phyloP scores from a whole-genome alignment of 495 filamentous ascomycete genomes.

The Penicillium turbatum region DNA sequence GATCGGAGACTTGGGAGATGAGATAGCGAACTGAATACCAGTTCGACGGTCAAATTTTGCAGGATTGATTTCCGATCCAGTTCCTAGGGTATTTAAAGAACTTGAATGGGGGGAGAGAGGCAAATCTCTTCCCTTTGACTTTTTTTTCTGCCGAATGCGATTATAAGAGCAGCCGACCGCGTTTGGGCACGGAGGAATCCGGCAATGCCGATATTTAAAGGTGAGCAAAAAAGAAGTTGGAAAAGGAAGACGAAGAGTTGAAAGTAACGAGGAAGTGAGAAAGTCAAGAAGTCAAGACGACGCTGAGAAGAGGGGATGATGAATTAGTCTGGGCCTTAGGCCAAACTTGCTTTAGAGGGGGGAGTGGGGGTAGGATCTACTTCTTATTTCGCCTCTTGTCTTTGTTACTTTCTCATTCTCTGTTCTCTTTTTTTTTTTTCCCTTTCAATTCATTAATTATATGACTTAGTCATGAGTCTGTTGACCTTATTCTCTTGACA shows the following conservation, averaged over 20 bases:
- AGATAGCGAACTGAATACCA: not conserved
- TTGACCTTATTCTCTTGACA: no score
- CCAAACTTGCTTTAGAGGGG: constrained; percentile 2
- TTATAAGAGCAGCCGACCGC: constrained; percentile 17
- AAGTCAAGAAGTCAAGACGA: constrained; percentile 1
- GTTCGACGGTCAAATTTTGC: not conserved
- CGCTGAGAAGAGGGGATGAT: constrained; percentile 10
- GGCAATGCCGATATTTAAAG: not conserved
- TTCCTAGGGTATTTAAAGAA: not conserved
- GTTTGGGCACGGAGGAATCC: not conserved
- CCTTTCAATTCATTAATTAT: not conserved
- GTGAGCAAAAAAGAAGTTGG: not conserved
- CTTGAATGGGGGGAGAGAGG: constrained; percentile 24
- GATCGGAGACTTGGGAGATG: not conserved
- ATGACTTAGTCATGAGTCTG: no score
- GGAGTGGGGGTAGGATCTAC: constrained; percentile 5
- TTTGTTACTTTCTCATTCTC: not conserved
- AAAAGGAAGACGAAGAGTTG: not conserved
- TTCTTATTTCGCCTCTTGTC: not conserved
- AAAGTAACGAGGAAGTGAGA: constrained; percentile 5
- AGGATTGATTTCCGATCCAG: not conserved
- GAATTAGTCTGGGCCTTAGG: constrained; percentile 6
- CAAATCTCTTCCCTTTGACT: constrained; percentile 25
- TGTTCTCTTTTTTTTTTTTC: not conserved
- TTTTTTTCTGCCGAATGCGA: constrained; percentile 25